Base-by-base conservation (phyloP, 306 rosid species). In the Cucumis cinereus region DNA sequence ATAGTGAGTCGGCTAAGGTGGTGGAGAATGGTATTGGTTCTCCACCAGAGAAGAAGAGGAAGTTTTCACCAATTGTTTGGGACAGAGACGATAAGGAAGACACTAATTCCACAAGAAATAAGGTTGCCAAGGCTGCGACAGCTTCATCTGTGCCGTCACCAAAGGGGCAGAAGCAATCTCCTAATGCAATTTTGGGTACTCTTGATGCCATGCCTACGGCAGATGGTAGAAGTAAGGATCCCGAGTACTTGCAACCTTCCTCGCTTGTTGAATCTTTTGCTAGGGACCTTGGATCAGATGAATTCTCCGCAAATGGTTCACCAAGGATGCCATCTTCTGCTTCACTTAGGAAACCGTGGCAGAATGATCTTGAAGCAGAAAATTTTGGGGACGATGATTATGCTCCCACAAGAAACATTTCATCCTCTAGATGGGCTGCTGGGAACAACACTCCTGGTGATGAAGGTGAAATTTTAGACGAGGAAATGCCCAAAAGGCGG, bases 341-440 rank as follows among this genome's bases (percentile, higher is more conserved):
- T 28, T 83, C 84, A 3, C 84, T 79, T 10, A 82, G 79, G 69
- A 86, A 84, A 75, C 79, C 30, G 10, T 80, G 79, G 84, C 79
- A 77, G 61, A 73, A 77, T 67, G 83, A 78, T 76, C 81, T 16
- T 52, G 96, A 82, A 77, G 83, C 83, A 63, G 92, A 87, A 71
- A 88, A 84, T 61, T 77, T 56, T 36, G 91, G 87, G 50, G 89
- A 90, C 72, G 99, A 92, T 63, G 93, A 88, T 74, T 84, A 84
- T 79, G 88, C 85, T 41, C 92, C 99, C 0, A 86, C 93, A 28
- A 85, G 83, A 24, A 85, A 90, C 82, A 90, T 95, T 79, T 95
- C 96, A 1, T 95, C 99, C 82, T 95, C 99, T 20, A 87, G 98
- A 84, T 92, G 98, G 99, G 99, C 97, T 36, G 93, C 90, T 62